phyloP scores from a whole-genome alignment of 2,329 filamentous ascomycete species.

The Capronia americana region DNA sequence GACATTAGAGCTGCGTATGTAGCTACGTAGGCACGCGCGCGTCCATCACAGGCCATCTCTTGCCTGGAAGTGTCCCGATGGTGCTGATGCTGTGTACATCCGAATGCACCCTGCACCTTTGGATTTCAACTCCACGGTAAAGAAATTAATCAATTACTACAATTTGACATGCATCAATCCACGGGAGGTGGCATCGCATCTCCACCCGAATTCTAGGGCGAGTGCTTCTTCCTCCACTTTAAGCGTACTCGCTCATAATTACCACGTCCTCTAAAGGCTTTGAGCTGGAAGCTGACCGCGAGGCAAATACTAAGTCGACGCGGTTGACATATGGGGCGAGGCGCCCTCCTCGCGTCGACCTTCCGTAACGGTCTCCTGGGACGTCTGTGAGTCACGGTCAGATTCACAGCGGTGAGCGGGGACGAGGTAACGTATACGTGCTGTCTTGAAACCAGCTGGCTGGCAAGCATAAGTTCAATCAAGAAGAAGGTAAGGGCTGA shows the following conservation, averaged over 20 bases:
- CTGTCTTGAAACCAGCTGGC: not conserved
- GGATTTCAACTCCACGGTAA: no score
- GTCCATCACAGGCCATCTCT: not conserved
- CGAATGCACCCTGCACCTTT: no score
- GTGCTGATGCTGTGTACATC: no score
- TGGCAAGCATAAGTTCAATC: not conserved
- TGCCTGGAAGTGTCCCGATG: no score
- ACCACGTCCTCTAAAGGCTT: not conserved
- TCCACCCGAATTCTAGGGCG: not conserved
- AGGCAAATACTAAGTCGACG: not conserved
- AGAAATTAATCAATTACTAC: no score
- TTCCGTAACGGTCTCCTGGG: not conserved
- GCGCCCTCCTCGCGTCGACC: not conserved
- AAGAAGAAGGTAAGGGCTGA: no score
- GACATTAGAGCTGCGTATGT: not conserved
- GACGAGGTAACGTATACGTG: not conserved
- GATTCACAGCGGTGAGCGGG: not conserved
- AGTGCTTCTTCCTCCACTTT: not conserved
- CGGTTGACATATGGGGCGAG: not conserved
- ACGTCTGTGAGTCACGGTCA: not conserved
- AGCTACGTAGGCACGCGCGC: not conserved
- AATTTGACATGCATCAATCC: not conserved
- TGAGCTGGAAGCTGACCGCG: not conserved
- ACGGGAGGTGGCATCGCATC: not conserved
- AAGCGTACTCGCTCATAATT: not conserved